phyloP scores from a whole-genome alignment of 73 alveolate genomes.

The Uronychia binucleata region DNA sequence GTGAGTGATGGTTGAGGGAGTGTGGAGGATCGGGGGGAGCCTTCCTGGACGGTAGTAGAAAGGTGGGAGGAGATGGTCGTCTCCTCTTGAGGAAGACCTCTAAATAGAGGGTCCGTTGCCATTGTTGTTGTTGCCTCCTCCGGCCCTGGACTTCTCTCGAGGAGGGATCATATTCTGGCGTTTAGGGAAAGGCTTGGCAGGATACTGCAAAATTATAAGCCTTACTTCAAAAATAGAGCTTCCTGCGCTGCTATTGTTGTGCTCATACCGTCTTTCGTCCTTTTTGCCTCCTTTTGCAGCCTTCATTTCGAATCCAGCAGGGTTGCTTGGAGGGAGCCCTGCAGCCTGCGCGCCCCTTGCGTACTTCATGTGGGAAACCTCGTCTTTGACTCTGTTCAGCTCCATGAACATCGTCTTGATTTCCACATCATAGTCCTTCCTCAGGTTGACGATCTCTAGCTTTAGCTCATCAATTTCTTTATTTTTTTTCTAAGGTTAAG shows the following conservation, averaged over 20 bases:
- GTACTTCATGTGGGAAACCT: constrained; percentile 3
- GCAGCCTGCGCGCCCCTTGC: not conserved
- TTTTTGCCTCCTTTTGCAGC: not conserved
- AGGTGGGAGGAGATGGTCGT: not conserved
- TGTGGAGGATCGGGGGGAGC: too few relatives aligned
- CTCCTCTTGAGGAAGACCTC: not conserved
- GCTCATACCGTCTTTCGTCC: constrained; percentile 21
- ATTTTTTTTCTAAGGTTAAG: constrained; percentile 26
- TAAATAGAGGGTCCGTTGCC: not conserved
- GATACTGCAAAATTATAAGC: too few relatives aligned
- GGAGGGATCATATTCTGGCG: not conserved
- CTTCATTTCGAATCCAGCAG: not conserved
- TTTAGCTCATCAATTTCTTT: constrained; percentile 64
- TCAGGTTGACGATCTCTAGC: constrained; percentile 30
- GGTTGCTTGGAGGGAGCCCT: not conserved
- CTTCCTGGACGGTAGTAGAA: not conserved
- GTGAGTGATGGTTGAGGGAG: too few relatives aligned
- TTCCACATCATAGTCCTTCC: constrained; percentile 67
- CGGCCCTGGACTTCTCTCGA: not conserved
- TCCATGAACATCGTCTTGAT: constrained; percentile 67
- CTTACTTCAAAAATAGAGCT: constrained; percentile 15
- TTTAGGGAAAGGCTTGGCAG: not conserved
- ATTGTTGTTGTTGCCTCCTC: not conserved
- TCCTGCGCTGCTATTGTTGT: constrained; percentile 17
- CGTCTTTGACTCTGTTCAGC: constrained; percentile 58